A percentile compares a stretch with the other conserved stretches of the same genome.
Conservation (phyloP, 345 rosid genomes). For the Nephelium lappaceum region DNA sequence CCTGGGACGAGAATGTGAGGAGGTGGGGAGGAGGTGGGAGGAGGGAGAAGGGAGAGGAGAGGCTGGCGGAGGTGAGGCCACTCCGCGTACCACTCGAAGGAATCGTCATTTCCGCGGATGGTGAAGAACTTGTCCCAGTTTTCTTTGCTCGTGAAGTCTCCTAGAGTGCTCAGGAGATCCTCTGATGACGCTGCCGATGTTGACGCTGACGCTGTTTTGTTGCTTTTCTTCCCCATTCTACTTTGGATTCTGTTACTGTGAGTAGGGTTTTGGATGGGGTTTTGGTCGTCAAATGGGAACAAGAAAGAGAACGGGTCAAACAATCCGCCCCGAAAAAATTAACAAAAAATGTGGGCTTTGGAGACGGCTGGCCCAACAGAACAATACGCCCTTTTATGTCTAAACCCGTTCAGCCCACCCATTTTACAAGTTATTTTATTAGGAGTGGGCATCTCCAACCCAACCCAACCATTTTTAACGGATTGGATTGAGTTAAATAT, state of each 20-base stretch:
- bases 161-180: conserved; percentile 62
- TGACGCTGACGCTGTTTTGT: conserved; percentile 32
- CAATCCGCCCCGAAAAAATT: too few species aligned
- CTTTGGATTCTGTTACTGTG: not conserved
- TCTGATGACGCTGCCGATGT: conserved; percentile 39
- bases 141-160: conserved; percentile 94
- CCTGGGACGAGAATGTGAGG: conserved; percentile 83
- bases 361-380: too few species aligned
- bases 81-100: conserved; percentile 99
- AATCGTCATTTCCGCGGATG: conserved; percentile 71
- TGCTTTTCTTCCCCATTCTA: conserved; percentile 66
- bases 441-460: too few species aligned
- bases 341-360: too few species aligned
- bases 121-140: conserved; percentile 96
- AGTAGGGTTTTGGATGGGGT: conserved; percentile 13
- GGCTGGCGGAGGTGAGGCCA: conserved; percentile 78
- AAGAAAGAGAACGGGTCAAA: too few species aligned
- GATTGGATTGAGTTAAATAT: too few species aligned
- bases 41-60: conserved; percentile 56
- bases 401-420: too few species aligned
- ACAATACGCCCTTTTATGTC: too few species aligned
- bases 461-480: too few species aligned
- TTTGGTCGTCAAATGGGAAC: not conserved
- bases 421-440: too few species aligned
- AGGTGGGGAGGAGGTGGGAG: conserved; percentile 29